These are phyloP conservation scores for Allium fistulosum DNA, from an alignment of 106 monocot genomes.

Conservation along the genomic window DNA sequence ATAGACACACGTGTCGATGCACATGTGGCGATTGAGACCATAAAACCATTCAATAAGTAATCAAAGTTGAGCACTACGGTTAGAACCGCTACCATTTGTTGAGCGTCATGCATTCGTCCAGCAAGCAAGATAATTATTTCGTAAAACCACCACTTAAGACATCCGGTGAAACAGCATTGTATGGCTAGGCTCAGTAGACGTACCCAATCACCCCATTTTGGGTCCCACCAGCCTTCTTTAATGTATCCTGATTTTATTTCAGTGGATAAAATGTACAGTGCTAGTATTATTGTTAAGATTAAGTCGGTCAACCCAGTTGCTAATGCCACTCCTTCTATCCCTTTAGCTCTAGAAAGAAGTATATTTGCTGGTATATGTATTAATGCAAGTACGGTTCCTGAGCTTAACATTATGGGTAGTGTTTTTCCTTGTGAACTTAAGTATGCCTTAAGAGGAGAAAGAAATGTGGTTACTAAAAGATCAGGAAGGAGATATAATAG, in stretches of 20 bases:
- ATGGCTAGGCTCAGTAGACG: conserved; percentile 25
- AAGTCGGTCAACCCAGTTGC: conserved; percentile 73
- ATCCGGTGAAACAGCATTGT: conserved; percentile 44
- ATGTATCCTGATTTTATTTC: conserved; percentile 14
- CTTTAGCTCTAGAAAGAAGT: conserved; percentile 32
- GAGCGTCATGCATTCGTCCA: conserved; percentile 31
- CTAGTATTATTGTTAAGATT: conserved; percentile 30
- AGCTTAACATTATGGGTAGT: conserved; percentile 35
- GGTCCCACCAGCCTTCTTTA: conserved; percentile 17
- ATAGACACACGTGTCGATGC: conserved; percentile 51
- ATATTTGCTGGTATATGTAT: conserved; percentile 49
- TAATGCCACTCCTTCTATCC: conserved; percentile 56
- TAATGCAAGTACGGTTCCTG: conserved; percentile 27
- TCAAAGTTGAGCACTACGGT: conserved; percentile 65
- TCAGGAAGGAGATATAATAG: conserved; percentile 34
- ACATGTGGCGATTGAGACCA: conserved; percentile 50
- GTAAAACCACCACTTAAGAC: conserved; percentile 85
- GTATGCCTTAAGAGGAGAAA: conserved; percentile 52
- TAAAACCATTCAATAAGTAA: conserved; percentile 47
- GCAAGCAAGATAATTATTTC: conserved; percentile 51
- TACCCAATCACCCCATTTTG: conserved; percentile 11
- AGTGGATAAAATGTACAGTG: conserved; percentile 19
- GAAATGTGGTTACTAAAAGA: conserved; percentile 37
- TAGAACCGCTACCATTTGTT: conserved; percentile 24
- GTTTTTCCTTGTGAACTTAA: conserved; percentile 45